Percentiles rank a stretch among this genome's conserved stretches.
These are phyloP conservation scores for Terana coerulea DNA, from an alignment of 768 basidiomycete genomes.

Conservation along the genomic window DNA sequence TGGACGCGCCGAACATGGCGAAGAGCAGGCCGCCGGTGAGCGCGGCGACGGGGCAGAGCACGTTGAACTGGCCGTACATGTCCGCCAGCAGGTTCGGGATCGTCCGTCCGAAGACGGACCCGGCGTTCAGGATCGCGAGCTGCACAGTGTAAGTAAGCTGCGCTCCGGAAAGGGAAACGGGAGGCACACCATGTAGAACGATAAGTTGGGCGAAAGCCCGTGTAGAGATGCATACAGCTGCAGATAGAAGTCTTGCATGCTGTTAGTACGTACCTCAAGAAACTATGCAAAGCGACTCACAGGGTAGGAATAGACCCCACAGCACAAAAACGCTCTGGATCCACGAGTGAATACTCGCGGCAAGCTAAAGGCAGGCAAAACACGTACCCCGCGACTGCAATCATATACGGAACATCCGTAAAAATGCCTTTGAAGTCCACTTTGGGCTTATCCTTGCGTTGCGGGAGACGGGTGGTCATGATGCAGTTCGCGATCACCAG, in stretches of 20 bases:
- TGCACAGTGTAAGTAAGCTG: conserved; percentile 1
- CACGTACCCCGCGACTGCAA: conserved; percentile 41
- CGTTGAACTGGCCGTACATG: conserved; percentile 21
- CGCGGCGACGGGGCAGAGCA: conserved; percentile 39
- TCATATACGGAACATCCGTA: conserved; percentile 38
- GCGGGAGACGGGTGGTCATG: conserved; percentile 14
- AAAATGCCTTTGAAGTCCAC: conserved; percentile 31
- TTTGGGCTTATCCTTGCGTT: conserved; percentile 26
- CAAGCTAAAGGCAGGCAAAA: background rate
- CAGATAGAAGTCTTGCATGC: conserved; percentile 43
- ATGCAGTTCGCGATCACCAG: conserved; percentile 39
- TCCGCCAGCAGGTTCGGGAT: conserved; percentile 14
- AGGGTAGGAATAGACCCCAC: conserved; percentile 51
- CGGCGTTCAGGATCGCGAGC: conserved; percentile 18
- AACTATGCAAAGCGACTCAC: conserved; percentile 27
- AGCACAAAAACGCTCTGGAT: conserved; percentile 38
- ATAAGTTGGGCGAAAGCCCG: conserved; percentile 33
- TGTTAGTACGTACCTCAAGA: conserved; percentile 5
- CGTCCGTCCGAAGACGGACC: conserved; percentile 12
- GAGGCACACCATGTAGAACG: conserved; percentile 41
- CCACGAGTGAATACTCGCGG: conserved; percentile 11
- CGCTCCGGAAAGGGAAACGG: background rate
- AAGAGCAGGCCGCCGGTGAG: conserved; percentile 44
- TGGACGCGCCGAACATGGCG: conserved; percentile 46
- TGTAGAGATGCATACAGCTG: conserved; percentile 44